Evolutionary conservation across 371 early-diverging fungal species (phyloP).

Genomic region (Lichtheimia corymbifera): DNA sequence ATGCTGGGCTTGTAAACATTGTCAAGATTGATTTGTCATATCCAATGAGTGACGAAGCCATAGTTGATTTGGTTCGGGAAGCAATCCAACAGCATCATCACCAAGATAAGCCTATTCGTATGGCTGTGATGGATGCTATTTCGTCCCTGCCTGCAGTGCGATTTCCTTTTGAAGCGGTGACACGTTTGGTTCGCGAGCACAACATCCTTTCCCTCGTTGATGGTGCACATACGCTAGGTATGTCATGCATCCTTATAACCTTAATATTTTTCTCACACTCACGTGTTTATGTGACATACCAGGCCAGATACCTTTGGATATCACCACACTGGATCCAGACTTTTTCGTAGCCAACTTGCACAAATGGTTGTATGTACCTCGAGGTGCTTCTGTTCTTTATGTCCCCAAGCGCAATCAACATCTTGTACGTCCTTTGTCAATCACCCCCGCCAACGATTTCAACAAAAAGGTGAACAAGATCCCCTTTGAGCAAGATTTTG

Average conservation of each 20-base stretch:
- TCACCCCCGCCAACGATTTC: constrained; percentile 47
- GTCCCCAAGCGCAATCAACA: constrained; percentile 54
- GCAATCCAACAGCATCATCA: constrained; percentile 23
- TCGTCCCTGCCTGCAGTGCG: constrained; percentile 51
- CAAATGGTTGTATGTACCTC: constrained; percentile 74
- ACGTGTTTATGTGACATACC: too few species aligned
- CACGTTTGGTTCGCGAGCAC: constrained; percentile 43
- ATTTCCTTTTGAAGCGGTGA: constrained; percentile 60
- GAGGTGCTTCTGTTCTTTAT: constrained; percentile 64
- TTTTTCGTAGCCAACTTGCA: constrained; percentile 74
- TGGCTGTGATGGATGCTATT: constrained; percentile 64
- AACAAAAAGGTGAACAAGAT: constrained; percentile 4
- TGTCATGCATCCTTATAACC: background rate
- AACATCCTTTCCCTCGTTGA: constrained; percentile 65
- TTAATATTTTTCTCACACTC: too few species aligned
- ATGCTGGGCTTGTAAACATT: constrained; percentile 29
- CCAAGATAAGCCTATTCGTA: constrained; percentile 32
- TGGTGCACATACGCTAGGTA: constrained; percentile 71
- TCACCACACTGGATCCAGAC: constrained; percentile 58
- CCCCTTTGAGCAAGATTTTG: constrained; percentile 37
- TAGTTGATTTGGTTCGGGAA: constrained; percentile 27
- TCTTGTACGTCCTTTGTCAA: constrained; percentile 51
- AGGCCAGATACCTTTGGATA: constrained; percentile 65
- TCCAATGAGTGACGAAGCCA: constrained; percentile 30
- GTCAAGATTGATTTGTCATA: constrained; percentile 29